Conservation (phyloP, 2,329 filamentous ascomycete genomes). For the Erysiphe neolycopersici region DNA sequence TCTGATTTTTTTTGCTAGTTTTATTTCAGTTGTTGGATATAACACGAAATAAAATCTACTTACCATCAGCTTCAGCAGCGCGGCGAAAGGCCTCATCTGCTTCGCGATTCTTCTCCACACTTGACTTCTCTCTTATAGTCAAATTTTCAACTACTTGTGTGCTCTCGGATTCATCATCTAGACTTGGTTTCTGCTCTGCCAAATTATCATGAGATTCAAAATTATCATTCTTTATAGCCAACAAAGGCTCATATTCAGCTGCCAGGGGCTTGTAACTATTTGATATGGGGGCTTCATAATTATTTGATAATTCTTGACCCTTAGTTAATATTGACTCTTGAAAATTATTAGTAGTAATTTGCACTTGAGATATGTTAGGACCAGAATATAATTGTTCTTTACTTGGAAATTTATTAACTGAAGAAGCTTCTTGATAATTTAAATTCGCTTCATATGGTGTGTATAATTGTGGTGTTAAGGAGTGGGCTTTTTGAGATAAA, state of each 20-base stretch:
- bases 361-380: not conserved
- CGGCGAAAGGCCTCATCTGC: slow-evolving; percentile 68
- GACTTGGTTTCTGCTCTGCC: slow-evolving; percentile 49
- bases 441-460: not conserved
- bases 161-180: slow-evolving; percentile 58
- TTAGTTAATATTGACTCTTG: not conserved
- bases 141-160: slow-evolving; percentile 17
- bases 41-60: slow-evolving; percentile 13
- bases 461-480: not conserved
- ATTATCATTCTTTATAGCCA: slow-evolving; percentile 20
- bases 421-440: not conserved
- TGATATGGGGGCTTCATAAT: slow-evolving; percentile 1
- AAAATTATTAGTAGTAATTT: not conserved
- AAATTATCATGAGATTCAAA: slow-evolving; percentile 19
- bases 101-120: slow-evolving; percentile 45
- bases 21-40: slow-evolving; percentile 1
- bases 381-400: no score
- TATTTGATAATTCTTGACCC: not conserved
- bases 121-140: slow-evolving; percentile 23
- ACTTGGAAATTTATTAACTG: not conserved
- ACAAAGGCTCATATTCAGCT: slow-evolving; percentile 24
- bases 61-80: slow-evolving; percentile 51
- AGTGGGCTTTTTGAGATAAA: not conserved
- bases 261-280: slow-evolving; percentile 10
- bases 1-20: slow-evolving; percentile 31